phyloP scores from a whole-genome alignment of 306 rosid genomes.

The Dalbergia cochinchinensis region DNA sequence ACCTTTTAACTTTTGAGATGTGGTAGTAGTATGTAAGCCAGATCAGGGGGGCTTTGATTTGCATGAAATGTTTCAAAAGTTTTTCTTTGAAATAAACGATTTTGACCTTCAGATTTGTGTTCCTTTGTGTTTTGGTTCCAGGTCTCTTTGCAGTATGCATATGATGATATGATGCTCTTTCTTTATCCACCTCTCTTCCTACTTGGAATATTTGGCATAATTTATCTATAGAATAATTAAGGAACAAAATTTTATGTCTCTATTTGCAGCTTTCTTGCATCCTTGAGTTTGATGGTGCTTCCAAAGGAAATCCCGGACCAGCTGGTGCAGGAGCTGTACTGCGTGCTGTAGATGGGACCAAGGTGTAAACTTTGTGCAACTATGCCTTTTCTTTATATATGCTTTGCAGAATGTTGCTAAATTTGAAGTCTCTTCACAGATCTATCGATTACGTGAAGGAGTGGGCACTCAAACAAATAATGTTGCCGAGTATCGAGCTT shows the following conservation, averaged over 20 bases:
- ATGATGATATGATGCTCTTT: slow-evolving; percentile 31
- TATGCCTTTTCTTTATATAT: background rate
- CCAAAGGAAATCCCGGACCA: slow-evolving; percentile 94
- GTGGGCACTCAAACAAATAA: slow-evolving; percentile 76
- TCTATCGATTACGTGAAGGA: slow-evolving; percentile 78
- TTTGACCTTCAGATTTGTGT: slow-evolving; percentile 1
- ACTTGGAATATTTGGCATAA: background rate
- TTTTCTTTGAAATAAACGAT: slow-evolving; percentile 16
- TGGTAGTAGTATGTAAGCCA: background rate
- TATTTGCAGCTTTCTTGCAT: slow-evolving; percentile 69
- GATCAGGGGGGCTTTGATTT: background rate
- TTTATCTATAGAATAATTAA: background rate
- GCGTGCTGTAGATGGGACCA: slow-evolving; percentile 75
- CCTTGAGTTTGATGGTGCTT: slow-evolving; percentile 87
- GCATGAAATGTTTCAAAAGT: background rate
- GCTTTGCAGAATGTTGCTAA: slow-evolving; percentile 30
- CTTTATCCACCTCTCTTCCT: background rate
- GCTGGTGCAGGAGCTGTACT: slow-evolving; percentile 95
- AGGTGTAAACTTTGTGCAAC: slow-evolving; percentile 52
- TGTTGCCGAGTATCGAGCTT: slow-evolving; percentile 83
- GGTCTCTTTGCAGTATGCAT: slow-evolving; percentile 7
- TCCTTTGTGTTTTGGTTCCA: background rate
- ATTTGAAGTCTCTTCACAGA: slow-evolving; percentile 52
- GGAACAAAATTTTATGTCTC: slow-evolving; percentile 8
- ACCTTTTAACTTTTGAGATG: background rate